Base-by-base conservation (phyloP, 768 basidiomycete species). In the Serendipita indica region DNA sequence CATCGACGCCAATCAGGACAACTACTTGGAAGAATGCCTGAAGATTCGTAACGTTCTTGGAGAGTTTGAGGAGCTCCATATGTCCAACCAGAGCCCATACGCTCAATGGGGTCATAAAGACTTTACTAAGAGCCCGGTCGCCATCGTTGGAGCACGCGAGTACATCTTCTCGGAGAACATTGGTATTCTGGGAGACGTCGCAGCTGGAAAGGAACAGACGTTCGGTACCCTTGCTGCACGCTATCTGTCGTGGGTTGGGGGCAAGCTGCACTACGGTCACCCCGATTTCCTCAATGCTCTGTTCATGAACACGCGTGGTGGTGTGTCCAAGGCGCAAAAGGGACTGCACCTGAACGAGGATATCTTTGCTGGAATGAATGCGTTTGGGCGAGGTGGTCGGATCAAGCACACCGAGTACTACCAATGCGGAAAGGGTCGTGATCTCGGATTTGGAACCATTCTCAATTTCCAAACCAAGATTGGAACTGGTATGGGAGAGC, bases 161-260 rank as follows among this genome's bases (percentile, higher is more conserved):
- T 99, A 99, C 72, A 97, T 99, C 69, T 99, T 99, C 74, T 98
- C 96, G 57, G 96, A 99, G 75, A 97, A 97, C 69, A 98, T 98
- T 63, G 96, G 96, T 77, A 94, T 98, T 65, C 78, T 99, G 46
- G 96, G 96, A 66, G 96, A 99, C 72, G 79, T 99, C 43, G 96
- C 96, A 39, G 96, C 96, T 61, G 93, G 96, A 16, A 98, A 99
- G 76, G 96, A 99, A 72, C 96, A 98, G 71, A 99, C 96, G 35
- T 99, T 99, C 70, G 96, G 96, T 69, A 98, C 96, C 0, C 81
- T 99, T 62, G 81, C 90, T n/a, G 94, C 93, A 12, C 83, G 96
- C 52, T 84, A 89, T 1, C 83, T 94, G 76, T 89, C 94, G 0
- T 97, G 90, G 87, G 89, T 98, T 62, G 94, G 94, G 35, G 96